Conservation (phyloP, 129 eudicot genomes). For the Logfia minima region DNA sequence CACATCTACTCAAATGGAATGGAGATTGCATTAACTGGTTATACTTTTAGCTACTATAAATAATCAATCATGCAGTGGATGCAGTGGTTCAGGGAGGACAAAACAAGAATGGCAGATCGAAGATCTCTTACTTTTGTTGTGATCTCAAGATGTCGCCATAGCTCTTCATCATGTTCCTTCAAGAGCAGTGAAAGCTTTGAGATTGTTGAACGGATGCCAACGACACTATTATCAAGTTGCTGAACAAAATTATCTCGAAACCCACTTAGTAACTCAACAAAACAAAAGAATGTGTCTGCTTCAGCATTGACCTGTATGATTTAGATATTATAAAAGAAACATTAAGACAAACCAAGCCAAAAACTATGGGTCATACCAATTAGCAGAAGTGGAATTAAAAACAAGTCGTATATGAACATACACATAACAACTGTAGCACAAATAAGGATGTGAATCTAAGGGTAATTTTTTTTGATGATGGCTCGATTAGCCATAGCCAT, state of each 20-base stretch:
- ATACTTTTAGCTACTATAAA: slow-evolving; percentile 6
- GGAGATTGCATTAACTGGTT: neutral
- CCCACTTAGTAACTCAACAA: slow-evolving; percentile 48
- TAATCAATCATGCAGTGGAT: slow-evolving; percentile 1
- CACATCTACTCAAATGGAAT: neutral
- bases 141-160: slow-evolving; percentile 63
- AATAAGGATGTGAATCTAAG: neutral
- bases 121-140: slow-evolving; percentile 46
- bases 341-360: slow-evolving; percentile 1
- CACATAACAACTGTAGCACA: neutral
- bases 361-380: neutral
- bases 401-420: neutral
- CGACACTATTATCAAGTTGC: slow-evolving; percentile 56
- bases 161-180: slow-evolving; percentile 53
- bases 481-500: neutral
- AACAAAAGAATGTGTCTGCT: slow-evolving; percentile 60
- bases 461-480: neutral
- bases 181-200: slow-evolving; percentile 45
- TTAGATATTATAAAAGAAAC: neutral
- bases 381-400: neutral
- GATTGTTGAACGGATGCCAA: slow-evolving; percentile 57
- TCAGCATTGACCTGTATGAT: slow-evolving; percentile 47
- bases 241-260: slow-evolving; percentile 59
- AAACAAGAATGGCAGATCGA: neutral
- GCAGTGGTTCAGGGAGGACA: neutral